Base-by-base conservation (phyloP, 495 filamentous ascomycete species). In the Aspergillus ostianus region DNA sequence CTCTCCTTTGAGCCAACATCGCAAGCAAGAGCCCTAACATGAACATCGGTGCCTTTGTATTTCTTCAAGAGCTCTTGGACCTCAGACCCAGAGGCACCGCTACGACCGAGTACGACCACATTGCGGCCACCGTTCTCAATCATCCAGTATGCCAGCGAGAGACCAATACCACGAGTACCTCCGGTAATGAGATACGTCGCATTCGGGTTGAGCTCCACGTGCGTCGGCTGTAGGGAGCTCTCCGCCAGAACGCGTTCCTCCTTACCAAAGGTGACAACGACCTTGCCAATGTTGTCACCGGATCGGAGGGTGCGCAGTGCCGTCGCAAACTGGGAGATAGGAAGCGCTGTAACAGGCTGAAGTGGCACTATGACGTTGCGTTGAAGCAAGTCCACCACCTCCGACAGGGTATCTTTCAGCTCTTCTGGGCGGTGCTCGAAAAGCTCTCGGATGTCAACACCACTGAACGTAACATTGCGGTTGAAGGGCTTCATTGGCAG, bases 401-500 rank as follows among this genome's bases (percentile, higher is more conserved):
- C 36, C 5, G 36, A 41, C 2, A 41, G 13, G 5, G 36, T 41
- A 15, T 41, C 8, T 15, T 15, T 41, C 36, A 41, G 36, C 13
- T 41, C 36, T 13, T 41, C 36, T 4, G 36, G 36, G 13, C 36
- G 36, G 10, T 41, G 36, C 36, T 41, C 36, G 13, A 41, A 41
- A 12, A 41, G 36, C 13, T 41, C 36, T 41, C 36, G 17, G 1
- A 56, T n/a, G 20, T 58, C 56, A 36, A 58, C 36, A 4, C 27
- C n/a, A 26, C 20, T 36, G 23, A 58, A 58, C 7, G 56, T 13
- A 19, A 41, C 29, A 15, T 51, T 51, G 6, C 47, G 23, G 15
- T 26, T 47, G 20, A 58, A 58, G 6, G 29, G 26, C 1, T 23
- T 20, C 56, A 58, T 58, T 8, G 13, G 15, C 12, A 58, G 56